Evolutionary conservation across 306 rosid genomes (phyloP).

Genomic region (Potentilla sterilis): DNA sequence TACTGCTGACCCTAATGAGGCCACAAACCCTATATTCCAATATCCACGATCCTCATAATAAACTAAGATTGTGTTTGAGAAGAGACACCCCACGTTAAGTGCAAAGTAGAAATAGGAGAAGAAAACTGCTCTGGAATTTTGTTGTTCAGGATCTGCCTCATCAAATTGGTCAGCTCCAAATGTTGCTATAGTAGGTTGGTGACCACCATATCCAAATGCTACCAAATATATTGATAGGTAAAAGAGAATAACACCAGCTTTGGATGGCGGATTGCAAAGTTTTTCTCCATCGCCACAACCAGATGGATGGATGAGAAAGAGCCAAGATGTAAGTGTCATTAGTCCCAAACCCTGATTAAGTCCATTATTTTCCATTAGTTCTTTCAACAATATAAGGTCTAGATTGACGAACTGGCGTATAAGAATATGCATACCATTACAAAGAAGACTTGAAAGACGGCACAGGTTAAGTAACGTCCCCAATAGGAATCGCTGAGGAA

Average conservation of each 20-base stretch:
- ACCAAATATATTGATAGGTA: slow-evolving; percentile 57
- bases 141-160: slow-evolving; percentile 43
- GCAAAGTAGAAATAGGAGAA: slow-evolving; percentile 61
- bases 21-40: slow-evolving; percentile 58
- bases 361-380: background rate
- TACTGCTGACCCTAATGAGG: slow-evolving; percentile 50
- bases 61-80: slow-evolving; percentile 65
- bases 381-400: too few species aligned
- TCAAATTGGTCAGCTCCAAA: slow-evolving; percentile 71
- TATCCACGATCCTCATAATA: slow-evolving; percentile 55
- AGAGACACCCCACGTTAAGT: slow-evolving; percentile 57
- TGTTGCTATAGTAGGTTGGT: slow-evolving; percentile 58
- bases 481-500: slow-evolving; percentile 43
- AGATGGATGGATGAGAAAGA: slow-evolving; percentile 17
- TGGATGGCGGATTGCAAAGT: slow-evolving; percentile 12
- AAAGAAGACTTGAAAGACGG: slow-evolving; percentile 29
- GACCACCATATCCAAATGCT: slow-evolving; percentile 64
- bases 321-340: slow-evolving; percentile 20
- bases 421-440: slow-evolving; percentile 21
- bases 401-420: too few species aligned
- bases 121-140: slow-evolving; percentile 48
- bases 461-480: slow-evolving; percentile 38
- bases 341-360: slow-evolving; percentile 24
- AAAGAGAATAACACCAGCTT: slow-evolving; percentile 40
- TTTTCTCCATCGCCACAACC: slow-evolving; percentile 21